Base-by-base conservation (phyloP, 768 basidiomycete genomes). In the Dioszegia aurantiaca region DNA sequence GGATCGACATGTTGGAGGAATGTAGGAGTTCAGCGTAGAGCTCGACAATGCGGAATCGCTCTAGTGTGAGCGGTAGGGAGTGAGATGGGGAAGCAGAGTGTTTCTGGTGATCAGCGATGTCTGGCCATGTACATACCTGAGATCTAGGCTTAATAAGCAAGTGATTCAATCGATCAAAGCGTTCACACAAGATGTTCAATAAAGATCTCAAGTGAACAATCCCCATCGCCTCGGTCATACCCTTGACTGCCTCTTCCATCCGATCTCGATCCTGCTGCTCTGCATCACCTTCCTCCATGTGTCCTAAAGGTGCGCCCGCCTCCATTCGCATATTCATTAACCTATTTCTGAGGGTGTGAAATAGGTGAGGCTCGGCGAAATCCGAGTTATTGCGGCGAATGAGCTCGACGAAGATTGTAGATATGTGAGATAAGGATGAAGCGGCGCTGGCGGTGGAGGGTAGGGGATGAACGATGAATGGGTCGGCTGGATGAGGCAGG, bases 361-460 rank as follows among this genome's bases (percentile, higher is more conserved):
- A 97, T 12, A 97, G 82, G 75, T 92, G 94, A 4, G 93, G 94
- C 78, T 99, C 95, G 71, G 95, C 93, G 73, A 92, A 97, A 75
- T 99, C 94, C 37, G 93, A 94, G 75, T 98, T 97, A 77, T 97
- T 97, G 75, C 97, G 92, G 52, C 93, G 84, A 64, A 97, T 95
- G 39, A 95, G 82, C 74, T 98, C 94, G 63, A 93, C 87, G 60
- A 97, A 81, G 68, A 97, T 85, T 41, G 87, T 86, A 65, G 93
- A 88, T 11, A 89, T 86, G 62, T 91, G 85, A 26, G 88, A 82
- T 53, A 97, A 85, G 6, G 90, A 89, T 11, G 92, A 95, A 11
- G 75, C 69, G 9, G 72, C 66, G 2, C 72, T 72, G n/a, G 68
- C 63, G 49, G 69, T 52, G 2, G 65, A 71, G 6, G 73, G 73